Conservation (phyloP, 1,139 yeast species). For the Ogataea hybrid region DNA sequence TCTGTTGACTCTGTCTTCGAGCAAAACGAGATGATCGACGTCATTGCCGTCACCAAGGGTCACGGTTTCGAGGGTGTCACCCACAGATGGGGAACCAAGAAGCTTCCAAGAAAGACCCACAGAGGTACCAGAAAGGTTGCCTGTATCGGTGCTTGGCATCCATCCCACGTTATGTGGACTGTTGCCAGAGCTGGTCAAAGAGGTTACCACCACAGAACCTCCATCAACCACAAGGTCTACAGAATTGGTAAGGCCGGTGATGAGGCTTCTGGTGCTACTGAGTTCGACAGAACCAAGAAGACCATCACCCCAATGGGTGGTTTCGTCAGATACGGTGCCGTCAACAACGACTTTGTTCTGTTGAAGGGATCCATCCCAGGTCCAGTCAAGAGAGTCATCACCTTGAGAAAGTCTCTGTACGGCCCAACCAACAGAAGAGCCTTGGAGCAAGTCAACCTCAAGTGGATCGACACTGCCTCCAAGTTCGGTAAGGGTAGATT, state of each 20-base stretch:
- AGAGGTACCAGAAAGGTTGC: conserved; percentile 99
- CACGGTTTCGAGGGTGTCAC: conserved; percentile 99
- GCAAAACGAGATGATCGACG: conserved; percentile 98
- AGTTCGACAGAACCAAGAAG: conserved; percentile 99
- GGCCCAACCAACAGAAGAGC: conserved; percentile 98
- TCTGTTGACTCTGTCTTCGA: conserved; percentile 94
- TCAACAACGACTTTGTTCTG: conserved; percentile 96
- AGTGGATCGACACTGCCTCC: conserved; percentile 99
- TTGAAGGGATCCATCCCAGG: conserved; percentile 99
- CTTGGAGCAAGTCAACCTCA: conserved; percentile 91
- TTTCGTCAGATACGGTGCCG: conserved; percentile 98
- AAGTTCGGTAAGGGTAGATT: conserved; percentile 99
- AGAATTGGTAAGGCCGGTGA: conserved; percentile 97
- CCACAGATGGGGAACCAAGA: conserved; percentile 99
- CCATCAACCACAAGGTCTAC: conserved; percentile 99
- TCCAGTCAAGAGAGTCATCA: conserved; percentile 98
- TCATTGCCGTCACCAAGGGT: conserved; percentile 99
- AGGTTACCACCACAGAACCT: conserved; percentile 99
- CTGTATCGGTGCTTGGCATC: conserved; percentile 99
- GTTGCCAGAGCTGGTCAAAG: conserved; percentile 99
- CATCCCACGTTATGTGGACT: conserved; percentile 99
- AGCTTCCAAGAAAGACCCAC: conserved; percentile 99
- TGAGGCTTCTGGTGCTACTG: conserved; percentile 93
- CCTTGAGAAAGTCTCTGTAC: conserved; percentile 98
- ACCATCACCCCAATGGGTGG: conserved; percentile 99